Evolutionary conservation across 768 basidiomycete species (phyloP).

Genomic region (Neoboletus brunneissimus): DNA sequence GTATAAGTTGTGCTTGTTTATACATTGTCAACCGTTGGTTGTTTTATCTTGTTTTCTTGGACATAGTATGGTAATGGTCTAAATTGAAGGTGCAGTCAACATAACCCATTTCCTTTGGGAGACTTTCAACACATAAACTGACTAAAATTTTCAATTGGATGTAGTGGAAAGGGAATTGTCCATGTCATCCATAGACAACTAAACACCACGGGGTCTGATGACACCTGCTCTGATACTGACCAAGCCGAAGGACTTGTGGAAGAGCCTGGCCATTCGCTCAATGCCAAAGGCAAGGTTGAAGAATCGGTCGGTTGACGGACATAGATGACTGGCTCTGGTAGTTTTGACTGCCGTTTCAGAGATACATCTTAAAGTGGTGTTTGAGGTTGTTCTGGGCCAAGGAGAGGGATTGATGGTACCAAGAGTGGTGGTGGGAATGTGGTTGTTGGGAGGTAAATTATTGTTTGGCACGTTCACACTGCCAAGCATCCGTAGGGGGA

Average conservation of each 20-base stretch:
- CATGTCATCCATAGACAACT: neutral
- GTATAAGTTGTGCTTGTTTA: too few species aligned
- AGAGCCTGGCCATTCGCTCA: slow-evolving; percentile 17
- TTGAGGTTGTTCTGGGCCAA: slow-evolving; percentile 15
- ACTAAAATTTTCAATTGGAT: too few species aligned
- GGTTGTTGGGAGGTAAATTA: neutral
- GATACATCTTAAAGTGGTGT: neutral
- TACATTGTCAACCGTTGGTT: too few species aligned
- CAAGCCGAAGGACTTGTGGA: neutral
- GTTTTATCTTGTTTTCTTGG: neutral
- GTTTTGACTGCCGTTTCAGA: slow-evolving; percentile 7
- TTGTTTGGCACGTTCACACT: slow-evolving; percentile 2
- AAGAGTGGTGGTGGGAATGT: neutral
- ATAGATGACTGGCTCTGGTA: slow-evolving; percentile 30
- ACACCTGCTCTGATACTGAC: neutral
- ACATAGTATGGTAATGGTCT: neutral
- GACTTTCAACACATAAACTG: too few species aligned
- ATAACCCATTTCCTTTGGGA: too few species aligned
- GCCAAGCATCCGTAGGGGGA: slow-evolving; percentile 3
- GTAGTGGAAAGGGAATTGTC: neutral
- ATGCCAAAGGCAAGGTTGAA: slow-evolving; percentile 16
- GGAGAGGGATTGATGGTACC: slow-evolving; percentile 33
- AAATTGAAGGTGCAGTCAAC: neutral
- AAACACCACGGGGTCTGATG: neutral
- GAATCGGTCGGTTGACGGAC: slow-evolving; percentile 28